Evolutionary conservation across 2,329 filamentous ascomycete genomes (phyloP), one percentile per base, ranked within the genome.

Genomic region (Diplocarpon rosae): DNA sequence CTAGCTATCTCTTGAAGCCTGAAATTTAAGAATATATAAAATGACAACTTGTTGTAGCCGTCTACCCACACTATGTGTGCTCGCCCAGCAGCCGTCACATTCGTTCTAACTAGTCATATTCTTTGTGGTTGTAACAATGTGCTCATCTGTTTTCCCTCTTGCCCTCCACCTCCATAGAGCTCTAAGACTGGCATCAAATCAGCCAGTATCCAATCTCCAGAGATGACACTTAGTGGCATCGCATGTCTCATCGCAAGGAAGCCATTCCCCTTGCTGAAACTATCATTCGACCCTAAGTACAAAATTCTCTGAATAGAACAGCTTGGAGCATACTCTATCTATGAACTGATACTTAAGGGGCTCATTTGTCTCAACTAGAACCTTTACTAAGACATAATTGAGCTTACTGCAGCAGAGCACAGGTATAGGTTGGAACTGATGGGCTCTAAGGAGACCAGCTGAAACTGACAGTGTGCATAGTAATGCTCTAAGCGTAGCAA

Each of bases 341-440:
- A 55, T 13, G 53, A 53, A 24, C 37, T 54, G 35, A 49, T 55
- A 31, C 57, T 59, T 37, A 60, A 44, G 20, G 57, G 57, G 38
- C 56, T 59, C 43, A 52, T 54, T 12, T 48, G 37, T 43, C 52
- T 50, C n/a, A 55, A 56, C 34, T 56, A 53, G 42, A 52, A 58
- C 37, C 53, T 56, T 2, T 49, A 52, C 42, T 50, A 45, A 15
- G 48, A 47, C 17, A 37, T 42, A 28, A 47, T 37, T 13, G 39
- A 41, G 16, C 32, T 50, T 20, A 51, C 52, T n/a, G 42, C 32
- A 31, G 49, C 29, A 32, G 56, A 58, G 14, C 24, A 37, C 11
- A 50, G 43, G 27, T 40, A 43, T 48, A 37, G 52, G 48, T 17
- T 43, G 29, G 13, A 56, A 51, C 55, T 12, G 43, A 32, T 13